Percentiles rank a stretch among this genome's conserved stretches.
These are phyloP conservation scores for Avicennia marina DNA, from an alignment of 257 asterid species.

Conservation along the genomic window DNA sequence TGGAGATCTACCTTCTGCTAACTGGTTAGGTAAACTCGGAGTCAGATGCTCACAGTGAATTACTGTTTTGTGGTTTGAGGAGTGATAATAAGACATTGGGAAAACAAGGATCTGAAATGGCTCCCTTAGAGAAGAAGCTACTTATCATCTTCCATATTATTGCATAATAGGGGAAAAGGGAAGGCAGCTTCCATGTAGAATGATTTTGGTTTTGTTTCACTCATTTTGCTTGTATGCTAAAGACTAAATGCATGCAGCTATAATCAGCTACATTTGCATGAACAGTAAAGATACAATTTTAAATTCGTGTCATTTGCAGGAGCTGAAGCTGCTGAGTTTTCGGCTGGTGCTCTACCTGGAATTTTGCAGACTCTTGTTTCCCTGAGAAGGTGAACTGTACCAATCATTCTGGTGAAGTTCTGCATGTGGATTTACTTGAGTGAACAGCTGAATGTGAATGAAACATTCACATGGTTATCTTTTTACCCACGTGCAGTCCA, in stretches of 20 bases:
- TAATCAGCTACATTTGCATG: conserved; percentile 9
- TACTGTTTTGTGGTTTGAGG: too few relatives aligned
- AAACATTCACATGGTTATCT: conserved; percentile 2
- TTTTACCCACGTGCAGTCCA: conserved; percentile 54
- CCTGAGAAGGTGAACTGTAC: conserved; percentile 35
- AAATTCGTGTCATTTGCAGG: conserved; percentile 41
- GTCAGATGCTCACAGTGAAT: background rate
- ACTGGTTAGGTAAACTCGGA: conserved; percentile 1
- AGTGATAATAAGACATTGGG: background rate
- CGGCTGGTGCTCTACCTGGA: conserved; percentile 87
- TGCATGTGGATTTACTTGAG: conserved; percentile 7
- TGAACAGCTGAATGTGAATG: conserved; percentile 11
- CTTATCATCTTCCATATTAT: background rate
- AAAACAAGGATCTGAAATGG: background rate
- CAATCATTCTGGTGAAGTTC: background rate
- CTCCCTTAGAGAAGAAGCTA: background rate
- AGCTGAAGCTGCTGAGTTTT: conserved; percentile 92
- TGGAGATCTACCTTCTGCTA: conserved; percentile 17
- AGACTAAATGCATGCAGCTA: background rate
- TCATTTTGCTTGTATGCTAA: background rate
- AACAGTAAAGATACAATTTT: conserved; percentile 6
- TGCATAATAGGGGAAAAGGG: background rate
- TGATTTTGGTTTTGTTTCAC: background rate
- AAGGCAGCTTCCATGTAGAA: background rate
- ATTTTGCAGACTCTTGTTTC: conserved; percentile 50